A percentile compares a stretch with the other conserved stretches of the same genome.
These are phyloP conservation scores for Trypanosoma boissoni DNA, from an alignment of 208 protist species.

Conservation along the genomic window DNA sequence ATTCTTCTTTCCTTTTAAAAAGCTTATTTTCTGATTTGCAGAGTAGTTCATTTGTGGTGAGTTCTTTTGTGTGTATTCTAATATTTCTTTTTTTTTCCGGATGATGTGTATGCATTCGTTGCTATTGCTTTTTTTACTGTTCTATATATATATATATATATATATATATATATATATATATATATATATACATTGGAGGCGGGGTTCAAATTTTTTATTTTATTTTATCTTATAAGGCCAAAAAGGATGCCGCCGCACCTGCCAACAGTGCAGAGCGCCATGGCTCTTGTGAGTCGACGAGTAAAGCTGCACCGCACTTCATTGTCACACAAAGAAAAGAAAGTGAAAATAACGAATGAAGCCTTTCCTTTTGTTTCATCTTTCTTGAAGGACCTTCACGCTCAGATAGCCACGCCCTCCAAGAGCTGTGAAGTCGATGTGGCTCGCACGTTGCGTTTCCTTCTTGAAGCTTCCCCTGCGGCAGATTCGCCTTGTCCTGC, in stretches of 20 bases:
- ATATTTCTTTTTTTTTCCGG: no score
- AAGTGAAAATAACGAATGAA: not conserved
- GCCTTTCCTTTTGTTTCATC: slow-evolving; percentile 21
- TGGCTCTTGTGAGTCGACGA: slow-evolving; percentile 19
- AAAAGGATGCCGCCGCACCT: slow-evolving; percentile 3
- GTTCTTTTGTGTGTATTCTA: no score
- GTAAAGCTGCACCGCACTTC: slow-evolving; percentile 6
- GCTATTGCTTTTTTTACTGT: no score
- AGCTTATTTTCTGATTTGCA: no score
- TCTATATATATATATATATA: no score
- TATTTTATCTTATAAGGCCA: not conserved
- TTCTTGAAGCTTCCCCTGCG: not conserved
- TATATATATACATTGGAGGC: not conserved
- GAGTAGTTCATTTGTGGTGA: no score
- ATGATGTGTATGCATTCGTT: no score
- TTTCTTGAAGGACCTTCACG: slow-evolving; percentile 8
- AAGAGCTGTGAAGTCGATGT: slow-evolving; percentile 1
- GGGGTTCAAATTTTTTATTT: not conserved
- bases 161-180: not conserved
- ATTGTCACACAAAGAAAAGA: not conserved
- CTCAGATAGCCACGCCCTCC: not conserved
- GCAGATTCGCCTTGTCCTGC: not conserved
- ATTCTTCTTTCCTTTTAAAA: no score
- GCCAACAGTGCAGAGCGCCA: slow-evolving; percentile 17
- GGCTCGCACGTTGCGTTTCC: not conserved